Evolutionary conservation across 179 eudicot genomes (phyloP), one percentile per base, ranked within the genome.

Genomic region (Patellifolia procumbens): DNA sequence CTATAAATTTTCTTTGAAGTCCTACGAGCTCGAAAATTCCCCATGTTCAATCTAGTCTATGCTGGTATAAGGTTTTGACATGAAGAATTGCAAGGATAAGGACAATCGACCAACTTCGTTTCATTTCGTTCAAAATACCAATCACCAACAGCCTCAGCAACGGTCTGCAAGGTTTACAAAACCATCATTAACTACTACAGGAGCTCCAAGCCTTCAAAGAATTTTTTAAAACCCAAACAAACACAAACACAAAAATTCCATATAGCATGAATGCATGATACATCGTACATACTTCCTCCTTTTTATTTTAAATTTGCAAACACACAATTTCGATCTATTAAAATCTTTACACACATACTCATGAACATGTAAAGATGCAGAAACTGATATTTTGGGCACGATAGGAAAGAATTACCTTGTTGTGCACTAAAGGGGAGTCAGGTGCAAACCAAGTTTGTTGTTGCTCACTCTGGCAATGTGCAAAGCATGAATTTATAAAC

Each of bases 381-480:
- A n/a, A n/a, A n/a, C n/a, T n/a, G n/a, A n/a, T n/a, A n/a, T n/a
- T n/a, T n/a, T n/a, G n/a, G n/a, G n/a, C n/a, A n/a, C n/a, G 6
- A 37, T 37, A 4, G 7, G 42, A 37, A 37, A 37, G 7, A 37
- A 43, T 53, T 80, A 96, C 99, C 99, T 91, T 88, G 29, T 88
- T 85, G 79, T 83, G 83, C 35, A 96, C 74, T 79, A 82, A 87
- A 19, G 99, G 99, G 74, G 99, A 96, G 85, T 90, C 83, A 5
- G 51, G 66, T 5, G 91, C 88, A 5, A 86, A 82, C 99, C 99
- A 96, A 13, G 99, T 93, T 61, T 87, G 92, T 70, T 90, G 91
- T 32, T 81, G 74, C 83, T 96, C 99, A 74, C 92, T 93, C 74
- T 96, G 98, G 88, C 99, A 91, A 83, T 96, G 99, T 46, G 97